Percentiles rank a stretch among this genome's conserved stretches.
Evolutionary conservation across 1,139 yeast genomes (phyloP).

Genomic region (Sugiyamaella japonica): DNA sequence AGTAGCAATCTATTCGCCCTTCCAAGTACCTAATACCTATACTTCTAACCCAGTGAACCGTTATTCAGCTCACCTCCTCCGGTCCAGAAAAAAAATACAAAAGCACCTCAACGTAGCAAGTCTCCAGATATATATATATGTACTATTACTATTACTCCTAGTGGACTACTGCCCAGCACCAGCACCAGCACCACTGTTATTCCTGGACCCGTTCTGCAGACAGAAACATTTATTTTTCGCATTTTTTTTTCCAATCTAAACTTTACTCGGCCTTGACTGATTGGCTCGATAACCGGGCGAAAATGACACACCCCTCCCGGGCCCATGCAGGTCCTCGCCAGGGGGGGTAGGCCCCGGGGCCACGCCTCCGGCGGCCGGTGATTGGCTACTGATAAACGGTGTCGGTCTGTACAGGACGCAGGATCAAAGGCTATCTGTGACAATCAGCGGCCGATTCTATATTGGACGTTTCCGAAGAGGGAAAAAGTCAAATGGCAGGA

Average conservation of each 20-base stretch:
- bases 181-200: neutral
- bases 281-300: conserved; percentile 10
- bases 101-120: neutral
- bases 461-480: neutral
- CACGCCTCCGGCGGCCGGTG: neutral
- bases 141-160: neutral
- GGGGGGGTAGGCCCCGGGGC: neutral
- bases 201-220: neutral
- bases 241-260: neutral
- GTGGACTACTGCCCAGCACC: neutral
- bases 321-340: conserved; percentile 5
- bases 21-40: no score
- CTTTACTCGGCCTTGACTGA: conserved; percentile 1
- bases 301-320: neutral
- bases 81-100: neutral
- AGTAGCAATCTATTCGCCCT: no score
- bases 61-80: no score
- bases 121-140: neutral
- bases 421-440: neutral
- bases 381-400: neutral
- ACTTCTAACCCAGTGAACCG: no score
- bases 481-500: neutral
- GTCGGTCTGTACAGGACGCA: neutral
- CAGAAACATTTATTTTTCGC: neutral
- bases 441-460: neutral